Percentiles rank a stretch among this genome's conserved stretches.
Conservation (phyloP, 331 rosid genomes). For the Phaseolus coccineus region DNA sequence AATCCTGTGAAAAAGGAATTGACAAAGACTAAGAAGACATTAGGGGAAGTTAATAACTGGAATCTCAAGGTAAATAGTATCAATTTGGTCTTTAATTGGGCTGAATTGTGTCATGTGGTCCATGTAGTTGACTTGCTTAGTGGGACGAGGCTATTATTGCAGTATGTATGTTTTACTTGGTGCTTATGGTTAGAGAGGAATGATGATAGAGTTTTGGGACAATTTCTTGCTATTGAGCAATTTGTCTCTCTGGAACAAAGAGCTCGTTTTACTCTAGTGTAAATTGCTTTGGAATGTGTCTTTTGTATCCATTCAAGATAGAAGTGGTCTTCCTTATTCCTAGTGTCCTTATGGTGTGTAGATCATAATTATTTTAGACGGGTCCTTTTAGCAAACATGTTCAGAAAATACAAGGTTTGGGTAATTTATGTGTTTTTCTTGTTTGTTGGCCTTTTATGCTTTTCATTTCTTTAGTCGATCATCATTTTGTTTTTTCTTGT, state of each 20-base stretch:
- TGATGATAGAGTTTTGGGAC: neutral
- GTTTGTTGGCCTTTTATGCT: neutral
- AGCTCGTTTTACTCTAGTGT: neutral
- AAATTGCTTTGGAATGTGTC: neutral
- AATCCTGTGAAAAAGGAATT: neutral
- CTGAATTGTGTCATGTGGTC: neutral
- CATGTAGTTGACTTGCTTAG: neutral
- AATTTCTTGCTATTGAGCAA: neutral
- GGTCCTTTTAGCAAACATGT: conserved; percentile 4
- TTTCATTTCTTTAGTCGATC: conserved; percentile 16
- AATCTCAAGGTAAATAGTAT: neutral
- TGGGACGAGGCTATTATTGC: neutral
- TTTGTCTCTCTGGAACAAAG: neutral
- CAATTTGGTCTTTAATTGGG: neutral
- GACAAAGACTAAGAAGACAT: neutral
- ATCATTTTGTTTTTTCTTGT: conserved; percentile 10
- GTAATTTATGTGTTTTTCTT: neutral
- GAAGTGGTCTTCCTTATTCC: conserved; percentile 1
- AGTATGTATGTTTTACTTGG: conserved; percentile 8
- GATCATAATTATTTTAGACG: conserved; percentile 18
- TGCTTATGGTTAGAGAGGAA: conserved; percentile 13
- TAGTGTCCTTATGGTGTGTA: neutral
- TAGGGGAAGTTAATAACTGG: neutral
- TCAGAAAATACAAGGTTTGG: neutral
- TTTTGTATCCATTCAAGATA: neutral